phyloP scores from a whole-genome alignment of 164 flowering plant genomes.

The Annona cherimola region DNA sequence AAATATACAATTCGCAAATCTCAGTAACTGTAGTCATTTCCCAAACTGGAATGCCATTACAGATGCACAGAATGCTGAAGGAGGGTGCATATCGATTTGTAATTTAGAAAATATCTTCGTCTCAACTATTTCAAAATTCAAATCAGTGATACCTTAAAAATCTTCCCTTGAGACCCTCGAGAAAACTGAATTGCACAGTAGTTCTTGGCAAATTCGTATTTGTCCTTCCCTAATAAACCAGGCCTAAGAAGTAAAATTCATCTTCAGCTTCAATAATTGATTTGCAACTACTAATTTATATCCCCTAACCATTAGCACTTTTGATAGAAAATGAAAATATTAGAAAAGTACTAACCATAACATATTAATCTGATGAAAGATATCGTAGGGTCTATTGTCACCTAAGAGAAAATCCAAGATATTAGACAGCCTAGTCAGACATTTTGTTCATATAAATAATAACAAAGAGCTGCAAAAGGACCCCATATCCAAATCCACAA shows the following conservation, averaged over 20 bases:
- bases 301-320: no score
- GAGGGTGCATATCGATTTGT: neutral
- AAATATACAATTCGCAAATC: no score
- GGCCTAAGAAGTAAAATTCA: slow-evolving; percentile 43
- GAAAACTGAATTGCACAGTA: slow-evolving; percentile 53
- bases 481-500: neutral
- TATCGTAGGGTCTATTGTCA: slow-evolving; percentile 91
- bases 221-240: slow-evolving; percentile 77
- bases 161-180: slow-evolving; percentile 45
- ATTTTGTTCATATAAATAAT: no score
- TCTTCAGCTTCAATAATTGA: no score
- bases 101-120: neutral
- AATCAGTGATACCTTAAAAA: slow-evolving; percentile 54
- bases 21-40: neutral
- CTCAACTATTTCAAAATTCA: no score
- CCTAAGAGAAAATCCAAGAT: slow-evolving; percentile 48
- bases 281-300: no score
- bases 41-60: neutral
- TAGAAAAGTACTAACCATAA: slow-evolving; percentile 59
- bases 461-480: neutral
- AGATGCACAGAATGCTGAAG: neutral
- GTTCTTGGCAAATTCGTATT: slow-evolving; percentile 80
- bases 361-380: slow-evolving; percentile 90
- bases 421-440: slow-evolving; percentile 19
- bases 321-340: neutral